phyloP scores from a whole-genome alignment of 257 asterid genomes.

The Lantana camara region DNA sequence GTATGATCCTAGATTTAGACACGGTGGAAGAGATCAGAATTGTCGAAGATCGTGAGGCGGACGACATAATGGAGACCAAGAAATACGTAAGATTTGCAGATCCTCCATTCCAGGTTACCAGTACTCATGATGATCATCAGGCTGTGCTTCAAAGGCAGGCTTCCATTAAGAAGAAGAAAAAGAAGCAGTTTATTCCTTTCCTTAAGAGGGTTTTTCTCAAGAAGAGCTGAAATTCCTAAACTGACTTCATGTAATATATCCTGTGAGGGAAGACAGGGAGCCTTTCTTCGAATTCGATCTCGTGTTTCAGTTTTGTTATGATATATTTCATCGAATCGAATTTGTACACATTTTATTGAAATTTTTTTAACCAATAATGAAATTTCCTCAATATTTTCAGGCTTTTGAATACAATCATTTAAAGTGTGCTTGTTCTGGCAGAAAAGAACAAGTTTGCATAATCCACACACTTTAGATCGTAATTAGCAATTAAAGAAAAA shows the following conservation, averaged over 20 bases:
- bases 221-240: constrained; percentile 20
- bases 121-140: constrained; percentile 5
- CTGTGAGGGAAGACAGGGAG: too few species aligned
- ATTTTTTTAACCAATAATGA: too few species aligned
- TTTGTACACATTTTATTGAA: too few species aligned
- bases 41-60: neutral
- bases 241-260: too few species aligned
- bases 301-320: too few species aligned
- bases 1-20: neutral
- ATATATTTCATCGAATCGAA: too few species aligned
- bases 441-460: too few species aligned
- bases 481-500: too few species aligned
- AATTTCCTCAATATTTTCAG: constrained; percentile 30
- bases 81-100: constrained; percentile 53
- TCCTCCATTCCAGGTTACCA: constrained; percentile 31
- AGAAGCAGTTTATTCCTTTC: constrained; percentile 38
- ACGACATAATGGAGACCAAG: constrained; percentile 41
- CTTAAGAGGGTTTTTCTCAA: constrained; percentile 35
- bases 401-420: constrained; percentile 7
- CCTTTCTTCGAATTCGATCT: too few species aligned
- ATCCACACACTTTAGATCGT: too few species aligned
- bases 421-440: constrained; percentile 32
- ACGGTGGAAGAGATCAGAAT: constrained; percentile 1
- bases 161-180: constrained; percentile 55
- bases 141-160: constrained; percentile 53